A percentile compares a stretch with the other conserved stretches of the same genome.
Conservation (phyloP, 805 yeast genomes). For the Candida silvicultrix region DNA sequence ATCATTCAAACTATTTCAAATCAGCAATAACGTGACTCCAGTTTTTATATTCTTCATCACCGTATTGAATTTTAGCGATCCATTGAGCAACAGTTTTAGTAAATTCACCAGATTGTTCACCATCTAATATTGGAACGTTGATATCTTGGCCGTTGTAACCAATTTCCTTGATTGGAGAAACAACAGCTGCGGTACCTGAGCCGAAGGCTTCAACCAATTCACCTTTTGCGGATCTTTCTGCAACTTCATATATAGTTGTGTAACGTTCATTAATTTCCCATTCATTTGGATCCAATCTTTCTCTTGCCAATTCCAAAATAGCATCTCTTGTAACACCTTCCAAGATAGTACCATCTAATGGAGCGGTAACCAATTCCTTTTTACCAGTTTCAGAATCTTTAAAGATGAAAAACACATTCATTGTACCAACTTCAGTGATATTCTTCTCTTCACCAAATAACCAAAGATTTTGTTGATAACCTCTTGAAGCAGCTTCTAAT, state of each 20-base stretch:
- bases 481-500: slow-evolving; percentile 81
- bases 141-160: slow-evolving; percentile 74
- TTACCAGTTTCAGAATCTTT: slow-evolving; percentile 68
- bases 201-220: slow-evolving; percentile 93
- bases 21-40: slow-evolving; percentile 37
- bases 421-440: slow-evolving; percentile 96
- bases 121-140: slow-evolving; percentile 71
- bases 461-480: slow-evolving; percentile 96
- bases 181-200: slow-evolving; percentile 96
- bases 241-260: slow-evolving; percentile 75
- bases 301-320: slow-evolving; percentile 68
- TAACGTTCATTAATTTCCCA: slow-evolving; percentile 85
- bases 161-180: slow-evolving; percentile 85
- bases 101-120: slow-evolving; percentile 72
- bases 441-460: slow-evolving; percentile 82
- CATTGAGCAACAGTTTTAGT: slow-evolving; percentile 76
- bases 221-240: slow-evolving; percentile 70
- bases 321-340: slow-evolving; percentile 97
- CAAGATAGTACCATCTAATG: slow-evolving; percentile 93
- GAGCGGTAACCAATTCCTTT: slow-evolving; percentile 92
- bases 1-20: slow-evolving; percentile 13
- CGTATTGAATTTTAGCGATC: slow-evolving; percentile 90
- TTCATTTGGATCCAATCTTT: slow-evolving; percentile 63
- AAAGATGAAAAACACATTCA: slow-evolving; percentile 91
- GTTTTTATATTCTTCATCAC: slow-evolving; percentile 59